phyloP scores from a whole-genome alignment of 2,329 filamentous ascomycete species.

The Nothophoma quercina region DNA sequence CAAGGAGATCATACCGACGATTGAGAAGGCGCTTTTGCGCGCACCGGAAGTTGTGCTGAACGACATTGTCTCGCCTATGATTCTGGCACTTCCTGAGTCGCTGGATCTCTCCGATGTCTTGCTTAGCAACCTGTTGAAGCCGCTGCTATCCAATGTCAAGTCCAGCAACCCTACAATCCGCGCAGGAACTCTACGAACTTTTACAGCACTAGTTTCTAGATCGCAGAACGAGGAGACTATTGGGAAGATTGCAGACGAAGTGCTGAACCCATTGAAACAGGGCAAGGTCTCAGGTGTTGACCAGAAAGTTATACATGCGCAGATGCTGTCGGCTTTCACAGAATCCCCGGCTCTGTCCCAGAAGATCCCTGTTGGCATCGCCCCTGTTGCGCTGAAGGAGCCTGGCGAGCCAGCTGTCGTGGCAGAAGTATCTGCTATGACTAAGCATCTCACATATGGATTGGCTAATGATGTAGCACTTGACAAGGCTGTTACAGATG shows the following conservation, averaged over 20 bases:
- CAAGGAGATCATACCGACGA: constrained; percentile 76
- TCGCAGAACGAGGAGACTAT: constrained; percentile 67
- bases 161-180: constrained; percentile 84
- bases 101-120: constrained; percentile 83
- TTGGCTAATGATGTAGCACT: constrained; percentile 68
- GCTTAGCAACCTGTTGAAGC: constrained; percentile 77
- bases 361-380: constrained; percentile 72
- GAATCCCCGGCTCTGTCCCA: constrained; percentile 68
- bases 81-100: constrained; percentile 70
- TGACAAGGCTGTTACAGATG: constrained; percentile 72
- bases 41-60: constrained; percentile 89
- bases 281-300: constrained; percentile 86
- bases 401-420: constrained; percentile 84
- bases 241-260: constrained; percentile 76
- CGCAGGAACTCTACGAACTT: constrained; percentile 76
- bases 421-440: constrained; percentile 76
- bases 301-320: constrained; percentile 81
- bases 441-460: constrained; percentile 68
- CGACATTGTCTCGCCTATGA: constrained; percentile 76
- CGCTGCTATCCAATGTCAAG: constrained; percentile 87
- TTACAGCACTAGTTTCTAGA: constrained; percentile 71
- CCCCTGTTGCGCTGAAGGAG: constrained; percentile 78
- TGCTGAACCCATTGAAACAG: constrained; percentile 79
- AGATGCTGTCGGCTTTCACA: constrained; percentile 70
- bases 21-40: constrained; percentile 89